Percentiles rank a stretch among this genome's conserved stretches.
phyloP scores from a whole-genome alignment of 495 filamentous ascomycete species.

The Daldinia concentrica region DNA sequence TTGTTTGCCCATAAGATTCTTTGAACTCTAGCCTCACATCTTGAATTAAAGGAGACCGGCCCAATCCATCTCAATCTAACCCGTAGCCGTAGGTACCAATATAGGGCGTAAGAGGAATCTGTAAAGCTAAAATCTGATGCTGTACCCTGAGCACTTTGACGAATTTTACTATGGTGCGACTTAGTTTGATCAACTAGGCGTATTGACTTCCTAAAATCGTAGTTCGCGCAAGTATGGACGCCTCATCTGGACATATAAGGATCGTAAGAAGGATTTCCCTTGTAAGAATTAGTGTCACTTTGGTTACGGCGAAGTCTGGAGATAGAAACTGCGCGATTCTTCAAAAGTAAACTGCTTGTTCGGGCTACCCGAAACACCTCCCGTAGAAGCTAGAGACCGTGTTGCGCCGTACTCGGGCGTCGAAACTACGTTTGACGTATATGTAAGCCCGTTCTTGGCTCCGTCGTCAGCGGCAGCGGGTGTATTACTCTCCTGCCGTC shows the following conservation, averaged over 20 bases:
- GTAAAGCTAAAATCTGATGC: slow-evolving; percentile 16
- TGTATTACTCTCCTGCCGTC: slow-evolving; percentile 1
- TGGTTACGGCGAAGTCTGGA: slow-evolving; percentile 5
- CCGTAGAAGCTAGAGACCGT: neutral
- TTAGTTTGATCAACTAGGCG: slow-evolving; percentile 16
- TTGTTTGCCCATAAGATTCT: neutral
- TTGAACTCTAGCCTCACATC: neutral
- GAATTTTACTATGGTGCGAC: slow-evolving; percentile 1
- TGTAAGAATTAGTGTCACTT: neutral
- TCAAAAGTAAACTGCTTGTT: slow-evolving; percentile 11
- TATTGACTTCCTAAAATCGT: slow-evolving; percentile 5
- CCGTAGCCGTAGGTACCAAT: neutral
- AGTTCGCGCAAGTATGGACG: neutral
- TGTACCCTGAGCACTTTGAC: slow-evolving; percentile 10
- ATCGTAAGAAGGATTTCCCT: neutral
- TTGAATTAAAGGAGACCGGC: neutral
- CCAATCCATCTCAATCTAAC: neutral
- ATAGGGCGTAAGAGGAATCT: neutral
- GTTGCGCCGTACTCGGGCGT: slow-evolving; percentile 31
- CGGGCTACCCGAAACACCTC: neutral
- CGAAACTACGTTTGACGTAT: slow-evolving; percentile 11
- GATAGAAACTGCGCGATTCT: slow-evolving; percentile 7
- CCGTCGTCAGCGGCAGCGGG: slow-evolving; percentile 12
- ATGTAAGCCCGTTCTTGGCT: slow-evolving; percentile 33
- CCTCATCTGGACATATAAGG: neutral